These are phyloP conservation scores for Hemisphaericaspora lyxosophila DNA, from an alignment of 1,139 yeast species.

Conservation along the genomic window DNA sequence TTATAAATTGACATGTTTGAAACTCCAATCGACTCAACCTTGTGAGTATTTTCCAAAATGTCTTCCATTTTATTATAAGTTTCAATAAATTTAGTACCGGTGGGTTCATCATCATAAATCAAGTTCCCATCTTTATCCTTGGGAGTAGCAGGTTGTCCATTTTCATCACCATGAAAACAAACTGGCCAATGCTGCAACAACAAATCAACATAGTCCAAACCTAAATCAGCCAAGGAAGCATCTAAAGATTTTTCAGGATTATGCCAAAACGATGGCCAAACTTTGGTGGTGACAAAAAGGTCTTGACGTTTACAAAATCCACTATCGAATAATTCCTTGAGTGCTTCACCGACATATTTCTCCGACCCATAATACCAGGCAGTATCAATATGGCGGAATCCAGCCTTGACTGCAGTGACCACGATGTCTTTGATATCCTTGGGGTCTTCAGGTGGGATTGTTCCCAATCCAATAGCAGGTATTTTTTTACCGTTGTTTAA, in stretches of 20 bases:
- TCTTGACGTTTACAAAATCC: conserved; percentile 56
- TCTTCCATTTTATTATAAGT: conserved; percentile 51
- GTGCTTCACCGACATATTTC: conserved; percentile 48
- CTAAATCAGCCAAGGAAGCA: conserved; percentile 30
- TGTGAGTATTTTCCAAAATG: conserved; percentile 31
- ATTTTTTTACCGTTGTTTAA: conserved; percentile 34
- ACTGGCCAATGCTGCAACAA: conserved; percentile 66
- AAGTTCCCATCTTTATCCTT: conserved; percentile 41
- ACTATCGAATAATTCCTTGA: conserved; percentile 46
- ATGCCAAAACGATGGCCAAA: conserved; percentile 49
- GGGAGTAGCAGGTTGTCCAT: conserved; percentile 39
- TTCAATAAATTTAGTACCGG: conserved; percentile 40
- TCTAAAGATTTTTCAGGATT: conserved; percentile 40
- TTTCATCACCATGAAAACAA: conserved; percentile 34
- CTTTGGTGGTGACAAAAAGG: conserved; percentile 59
- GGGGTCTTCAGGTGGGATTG: conserved; percentile 35
- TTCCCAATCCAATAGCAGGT: conserved; percentile 44
- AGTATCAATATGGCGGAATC: conserved; percentile 43
- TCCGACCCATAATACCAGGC: conserved; percentile 54
- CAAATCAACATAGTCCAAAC: conserved; percentile 59
- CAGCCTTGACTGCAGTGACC: conserved; percentile 40
- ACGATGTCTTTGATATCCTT: conserved; percentile 37
- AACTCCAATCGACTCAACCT: conserved; percentile 33
- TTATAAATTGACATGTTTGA: conserved; percentile 33
- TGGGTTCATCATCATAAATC: conserved; percentile 38